These are phyloP conservation scores for Coprinopsis cinerea DNA, from an alignment of 768 basidiomycete genomes.

Conservation along the genomic window DNA sequence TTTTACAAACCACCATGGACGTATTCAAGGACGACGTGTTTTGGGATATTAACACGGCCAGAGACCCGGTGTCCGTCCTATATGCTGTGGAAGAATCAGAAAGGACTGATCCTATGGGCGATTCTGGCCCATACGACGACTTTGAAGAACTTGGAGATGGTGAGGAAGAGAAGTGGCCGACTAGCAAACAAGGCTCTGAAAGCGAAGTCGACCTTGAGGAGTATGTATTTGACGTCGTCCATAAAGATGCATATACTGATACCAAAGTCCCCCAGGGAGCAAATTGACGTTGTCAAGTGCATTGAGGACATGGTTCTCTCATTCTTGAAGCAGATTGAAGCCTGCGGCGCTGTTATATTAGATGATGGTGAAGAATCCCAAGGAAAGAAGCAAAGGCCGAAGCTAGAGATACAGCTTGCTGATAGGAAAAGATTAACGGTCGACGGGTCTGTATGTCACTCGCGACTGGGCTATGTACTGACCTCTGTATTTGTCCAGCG, in stretches of 20 bases:
- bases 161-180: neutral
- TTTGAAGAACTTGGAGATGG: neutral
- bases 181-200: neutral
- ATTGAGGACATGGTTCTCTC: conserved; percentile 32
- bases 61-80: no score
- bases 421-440: conserved; percentile 25
- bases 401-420: conserved; percentile 29
- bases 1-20: no score
- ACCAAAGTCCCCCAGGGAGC: neutral
- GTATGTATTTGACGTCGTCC: neutral
- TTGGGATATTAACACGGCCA: no score
- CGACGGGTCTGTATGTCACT: conserved; percentile 21
- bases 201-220: no score
- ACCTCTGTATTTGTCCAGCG: conserved; percentile 8
- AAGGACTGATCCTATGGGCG: no score
- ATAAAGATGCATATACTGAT: conserved; percentile 6
- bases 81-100: no score
- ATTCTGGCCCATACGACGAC: no score
- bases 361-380: neutral
- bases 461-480: neutral
- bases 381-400: conserved; percentile 13
- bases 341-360: neutral
- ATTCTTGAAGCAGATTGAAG: conserved; percentile 19
- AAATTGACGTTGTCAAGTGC: conserved; percentile 15
- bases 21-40: no score